phyloP scores from a whole-genome alignment of 73 alveolate species.

The Paramecium primaurelia region DNA sequence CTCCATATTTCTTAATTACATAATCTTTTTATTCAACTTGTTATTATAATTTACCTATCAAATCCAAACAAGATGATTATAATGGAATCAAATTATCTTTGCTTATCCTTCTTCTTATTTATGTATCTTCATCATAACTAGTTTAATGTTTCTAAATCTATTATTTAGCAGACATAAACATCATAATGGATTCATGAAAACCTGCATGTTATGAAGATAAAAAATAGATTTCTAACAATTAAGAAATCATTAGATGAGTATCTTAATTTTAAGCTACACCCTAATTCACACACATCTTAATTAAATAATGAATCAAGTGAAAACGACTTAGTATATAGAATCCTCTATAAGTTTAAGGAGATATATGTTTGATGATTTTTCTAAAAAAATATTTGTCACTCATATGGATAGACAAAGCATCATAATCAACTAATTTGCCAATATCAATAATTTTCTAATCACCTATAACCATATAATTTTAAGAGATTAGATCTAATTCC shows the following conservation, averaged over 20 bases:
- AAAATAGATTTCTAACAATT: conserved; percentile 8
- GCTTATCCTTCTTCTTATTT: background rate
- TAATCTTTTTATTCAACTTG: background rate
- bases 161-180: conserved; percentile 37
- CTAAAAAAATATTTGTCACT: conserved; percentile 41
- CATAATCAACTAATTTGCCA: conserved; percentile 46
- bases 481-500: background rate
- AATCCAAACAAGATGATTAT: conserved; percentile 28
- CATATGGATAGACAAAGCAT: conserved; percentile 30
- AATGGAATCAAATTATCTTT: conserved; percentile 25
- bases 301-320: conserved; percentile 36
- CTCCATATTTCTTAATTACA: background rate
- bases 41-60: background rate
- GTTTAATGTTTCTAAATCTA: background rate
- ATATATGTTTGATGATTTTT: conserved; percentile 20
- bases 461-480: conserved; percentile 11
- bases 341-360: conserved; percentile 40
- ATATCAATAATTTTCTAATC: conserved; percentile 15
- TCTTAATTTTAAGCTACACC: background rate
- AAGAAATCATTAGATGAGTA: background rate
- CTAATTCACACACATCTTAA: conserved; percentile 9
- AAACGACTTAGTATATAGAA: conserved; percentile 10
- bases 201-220: conserved; percentile 40
- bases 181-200: conserved; percentile 46
- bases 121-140: background rate